These are phyloP conservation scores for Zanthoxylum bungeanum DNA, from an alignment of 345 rosid species.

Conservation along the genomic window DNA sequence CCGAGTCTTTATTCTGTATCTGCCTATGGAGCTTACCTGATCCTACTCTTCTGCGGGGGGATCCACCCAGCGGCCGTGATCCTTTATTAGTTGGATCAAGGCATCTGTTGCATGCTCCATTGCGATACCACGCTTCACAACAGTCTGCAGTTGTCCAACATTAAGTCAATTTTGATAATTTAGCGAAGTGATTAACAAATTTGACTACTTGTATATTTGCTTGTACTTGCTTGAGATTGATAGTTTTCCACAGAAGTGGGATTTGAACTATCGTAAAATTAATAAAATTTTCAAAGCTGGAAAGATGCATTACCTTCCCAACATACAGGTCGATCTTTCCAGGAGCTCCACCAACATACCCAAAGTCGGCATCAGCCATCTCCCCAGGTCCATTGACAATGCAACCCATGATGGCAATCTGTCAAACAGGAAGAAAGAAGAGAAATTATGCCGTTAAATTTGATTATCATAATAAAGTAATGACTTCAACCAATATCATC, in stretches of 20 bases:
- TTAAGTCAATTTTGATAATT: not conserved
- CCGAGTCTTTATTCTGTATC: not conserved
- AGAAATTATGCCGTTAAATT: not conserved
- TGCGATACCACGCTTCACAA: conserved; percentile 90
- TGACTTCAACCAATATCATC: not conserved
- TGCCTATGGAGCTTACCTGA: not conserved
- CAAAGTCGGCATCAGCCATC: conserved; percentile 99
- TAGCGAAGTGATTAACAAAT: not conserved
- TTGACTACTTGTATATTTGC: too few species aligned
- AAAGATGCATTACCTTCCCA: conserved; percentile 65
- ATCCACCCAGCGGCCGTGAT: conserved; percentile 90
- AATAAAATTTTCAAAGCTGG: not conserved
- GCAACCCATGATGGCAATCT: conserved; percentile 99
- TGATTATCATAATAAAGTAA: not conserved
- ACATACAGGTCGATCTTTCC: conserved; percentile 97
- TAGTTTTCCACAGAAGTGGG: not conserved
- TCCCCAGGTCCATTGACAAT: conserved; percentile 98
- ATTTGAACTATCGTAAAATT: too few species aligned
- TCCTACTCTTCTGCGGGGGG: conserved; percentile 63
- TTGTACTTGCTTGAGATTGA: not conserved
- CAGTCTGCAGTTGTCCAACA: conserved; percentile 54
- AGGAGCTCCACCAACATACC: conserved; percentile 95
- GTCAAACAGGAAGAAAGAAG: not conserved
- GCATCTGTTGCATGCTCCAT: conserved; percentile 89
- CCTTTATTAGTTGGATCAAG: conserved; percentile 85